Base-by-base conservation (phyloP, 225 moss, liverwort and hornwort genomes). In the Bryoerythrophyllum caledonicum region DNA sequence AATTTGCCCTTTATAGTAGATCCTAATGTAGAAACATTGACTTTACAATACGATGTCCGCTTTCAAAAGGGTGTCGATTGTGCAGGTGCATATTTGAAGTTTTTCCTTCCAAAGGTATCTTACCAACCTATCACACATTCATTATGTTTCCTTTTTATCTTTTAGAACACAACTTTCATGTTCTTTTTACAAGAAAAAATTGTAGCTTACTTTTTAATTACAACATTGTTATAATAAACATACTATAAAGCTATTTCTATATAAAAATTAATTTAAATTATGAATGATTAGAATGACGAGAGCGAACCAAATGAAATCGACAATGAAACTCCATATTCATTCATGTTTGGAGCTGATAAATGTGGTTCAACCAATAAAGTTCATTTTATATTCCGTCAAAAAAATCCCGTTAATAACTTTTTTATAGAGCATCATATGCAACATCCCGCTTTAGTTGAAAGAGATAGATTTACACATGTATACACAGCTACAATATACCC, bases 331-430 rank as follows among this genome's bases (percentile, higher is more conserved):
- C 85, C 85, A 10, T 88, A 88, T 56, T 88, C 88, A 5, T 70
- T 88, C 4, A 88, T 88, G 88, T 88, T 88, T 67, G 88, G 88
- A 10, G 82, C 88, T 10, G 88, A 88, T 32, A 85, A 80, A 64
- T 88, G 85, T 49, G 88, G 88, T n/a, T 27, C 82, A 27, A 88
- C 85, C 13, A 88, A 88, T 7, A 88, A 85, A 71, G 64, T 88
- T 1, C 88, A 88, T 24, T 88, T 88, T 4, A 85, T 88, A 35
- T 88, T 85, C 68, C 54, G 76, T 7, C 88, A 85, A 15, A 82
- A 76, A 27, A 82, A 83, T 43, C 82, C 70, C 0, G 5, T 34
- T 0, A 80, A 1, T 27, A 23, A 65, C 6, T 41, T 67, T 7
- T 68, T 54, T 27, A 40, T 73, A 12, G 88, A 88, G 54, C 88